Evolutionary conservation across 2,329 filamentous ascomycete genomes (phyloP).

Genomic region (Fusarium hainanense): DNA sequence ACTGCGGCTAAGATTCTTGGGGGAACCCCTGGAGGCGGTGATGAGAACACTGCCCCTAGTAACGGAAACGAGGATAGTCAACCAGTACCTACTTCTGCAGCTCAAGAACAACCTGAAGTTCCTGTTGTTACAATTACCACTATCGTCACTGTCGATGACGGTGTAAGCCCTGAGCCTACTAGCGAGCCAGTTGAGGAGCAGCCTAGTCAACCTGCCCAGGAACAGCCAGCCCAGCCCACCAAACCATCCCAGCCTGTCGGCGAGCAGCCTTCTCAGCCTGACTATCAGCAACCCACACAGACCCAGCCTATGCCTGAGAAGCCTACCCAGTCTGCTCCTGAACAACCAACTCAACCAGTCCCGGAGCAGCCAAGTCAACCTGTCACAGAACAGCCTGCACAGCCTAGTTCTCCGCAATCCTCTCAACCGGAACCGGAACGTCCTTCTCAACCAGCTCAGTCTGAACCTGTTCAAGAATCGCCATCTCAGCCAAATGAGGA

Average conservation of each 20-base stretch:
- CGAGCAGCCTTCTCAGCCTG: conserved; percentile 15
- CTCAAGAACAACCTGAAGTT: conserved; percentile 21
- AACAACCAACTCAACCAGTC: conserved; percentile 12
- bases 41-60: conserved; percentile 15
- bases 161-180: conserved; percentile 22
- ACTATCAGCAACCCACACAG: conserved; percentile 17
- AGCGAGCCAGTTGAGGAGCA: conserved; percentile 17
- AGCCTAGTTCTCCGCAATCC: neutral
- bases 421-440: conserved; percentile 1
- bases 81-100: conserved; percentile 27
- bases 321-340: conserved; percentile 5
- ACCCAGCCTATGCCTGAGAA: conserved; percentile 11
- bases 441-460: conserved; percentile 8
- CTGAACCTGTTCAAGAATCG: conserved; percentile 9
- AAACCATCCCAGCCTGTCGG: conserved; percentile 9
- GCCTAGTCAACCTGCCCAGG: conserved; percentile 7
- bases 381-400: conserved; percentile 15
- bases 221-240: conserved; percentile 21
- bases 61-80: conserved; percentile 13
- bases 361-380: conserved; percentile 13
- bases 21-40: conserved; percentile 15
- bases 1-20: conserved; percentile 59
- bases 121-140: conserved; percentile 48
- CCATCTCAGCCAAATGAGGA: conserved; percentile 16
- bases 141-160: conserved; percentile 47